Evolutionary conservation across 2,329 filamentous ascomycete genomes (phyloP), one percentile per base, ranked within the genome.

Genomic region (Fusarium gaditjirri): DNA sequence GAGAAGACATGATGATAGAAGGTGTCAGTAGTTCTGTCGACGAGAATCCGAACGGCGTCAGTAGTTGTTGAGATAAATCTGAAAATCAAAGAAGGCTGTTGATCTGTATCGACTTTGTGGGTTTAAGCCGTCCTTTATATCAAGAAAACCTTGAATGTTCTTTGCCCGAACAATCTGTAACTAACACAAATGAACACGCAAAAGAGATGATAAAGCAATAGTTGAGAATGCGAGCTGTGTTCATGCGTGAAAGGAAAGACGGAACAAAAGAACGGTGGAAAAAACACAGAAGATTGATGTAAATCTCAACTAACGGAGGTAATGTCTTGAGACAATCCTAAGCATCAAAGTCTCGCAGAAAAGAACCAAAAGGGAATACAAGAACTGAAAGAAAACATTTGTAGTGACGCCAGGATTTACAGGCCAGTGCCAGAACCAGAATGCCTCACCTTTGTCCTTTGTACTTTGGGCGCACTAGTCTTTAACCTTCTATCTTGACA

Each of bases 301-400:
- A 21, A 19, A 0, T 21, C 2, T 5, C 12, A 1, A 21, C 5
- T 21, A 7, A 27, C 29, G 16, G 4, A 21, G 8, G 0, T 4
- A 16, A 25, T 6, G 2, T 14, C 0, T 19, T 11, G 19, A 3
- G 1, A 25, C 0, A 27, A 17, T 10, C 2, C 3, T 1, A n/a
- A 27, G 23, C 2, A 27, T n/a, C 23, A 12, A 27, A 27, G 2
- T 13, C 2, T 12, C 11, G 13, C 5, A 4, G n/a, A 35, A 21
- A 21, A 1, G 7, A 12, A 2, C 1, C 21, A 1, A 0, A 25
- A 16, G 12, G 3, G 3, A 6, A 11, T 3, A 9, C 5, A 4
- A 7, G 23, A 27, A 3, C 13, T 6, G 0, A 52, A 27, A 25
- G 6, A 4, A 11, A 21, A 50, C 16, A 14, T 4, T 4, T 6